phyloP scores from a whole-genome alignment of 345 rosid genomes.

The Moricandia arvensis region DNA sequence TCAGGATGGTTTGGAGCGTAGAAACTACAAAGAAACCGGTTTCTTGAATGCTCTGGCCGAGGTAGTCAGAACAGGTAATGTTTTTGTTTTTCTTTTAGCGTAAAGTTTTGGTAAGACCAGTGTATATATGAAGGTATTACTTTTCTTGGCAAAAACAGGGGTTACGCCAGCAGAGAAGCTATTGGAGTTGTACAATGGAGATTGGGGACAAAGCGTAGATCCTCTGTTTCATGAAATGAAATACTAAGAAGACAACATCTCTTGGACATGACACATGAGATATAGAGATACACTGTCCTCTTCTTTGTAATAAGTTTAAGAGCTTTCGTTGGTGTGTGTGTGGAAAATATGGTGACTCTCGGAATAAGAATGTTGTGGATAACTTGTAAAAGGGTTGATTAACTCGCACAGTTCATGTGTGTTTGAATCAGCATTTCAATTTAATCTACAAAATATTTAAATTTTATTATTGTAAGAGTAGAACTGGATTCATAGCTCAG shows the following conservation, averaged over 20 bases:
- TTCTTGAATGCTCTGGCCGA: constrained; percentile 68
- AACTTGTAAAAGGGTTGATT: background rate
- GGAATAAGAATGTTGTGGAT: background rate
- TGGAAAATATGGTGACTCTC: background rate
- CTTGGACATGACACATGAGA: constrained; percentile 39
- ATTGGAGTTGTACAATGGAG: constrained; percentile 63
- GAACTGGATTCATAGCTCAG: background rate
- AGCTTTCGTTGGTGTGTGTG: background rate
- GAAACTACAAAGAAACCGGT: constrained; percentile 78
- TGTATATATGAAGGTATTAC: background rate
- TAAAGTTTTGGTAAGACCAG: background rate
- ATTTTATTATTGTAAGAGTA: background rate
- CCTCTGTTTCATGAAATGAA: constrained; percentile 78
- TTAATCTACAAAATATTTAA: background rate
- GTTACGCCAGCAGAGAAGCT: constrained; percentile 78
- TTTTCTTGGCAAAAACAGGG: constrained; percentile 41
- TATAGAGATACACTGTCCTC: background rate
- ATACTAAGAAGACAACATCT: constrained; percentile 38
- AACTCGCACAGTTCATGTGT: background rate
- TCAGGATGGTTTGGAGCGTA: constrained; percentile 85
- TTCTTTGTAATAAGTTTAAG: background rate
- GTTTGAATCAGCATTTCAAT: background rate
- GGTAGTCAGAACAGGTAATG: constrained; percentile 77
- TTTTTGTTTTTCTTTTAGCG: background rate
- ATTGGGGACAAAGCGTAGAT: constrained; percentile 78